These are phyloP conservation scores for Penicillium sp. DNA, from an alignment of 2,329 filamentous ascomycete genomes.

Conservation along the genomic window DNA sequence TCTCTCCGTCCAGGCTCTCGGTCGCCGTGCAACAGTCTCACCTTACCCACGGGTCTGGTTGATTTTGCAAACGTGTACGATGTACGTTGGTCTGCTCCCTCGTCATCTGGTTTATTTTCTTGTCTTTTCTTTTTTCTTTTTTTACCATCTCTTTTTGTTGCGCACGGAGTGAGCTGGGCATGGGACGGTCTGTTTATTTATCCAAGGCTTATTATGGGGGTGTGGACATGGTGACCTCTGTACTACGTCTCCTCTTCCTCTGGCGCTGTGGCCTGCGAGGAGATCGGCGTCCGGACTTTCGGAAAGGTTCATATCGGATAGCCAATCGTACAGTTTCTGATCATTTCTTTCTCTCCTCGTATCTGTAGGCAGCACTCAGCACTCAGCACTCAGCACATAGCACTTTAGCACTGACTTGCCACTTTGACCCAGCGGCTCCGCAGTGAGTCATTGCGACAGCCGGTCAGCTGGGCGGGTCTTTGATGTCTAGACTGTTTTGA, in stretches of 20 bases:
- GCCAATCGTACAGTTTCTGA: conserved; percentile 20
- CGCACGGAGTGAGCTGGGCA: conserved; percentile 38
- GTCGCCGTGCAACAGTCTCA: conserved; percentile 22
- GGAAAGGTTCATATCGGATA: conserved; percentile 18
- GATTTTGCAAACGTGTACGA: conserved; percentile 31
- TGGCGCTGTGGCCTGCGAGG: conserved; percentile 15
- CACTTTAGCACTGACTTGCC: no score
- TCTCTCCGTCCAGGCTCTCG: conserved; percentile 19
- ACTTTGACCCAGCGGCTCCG: neutral
- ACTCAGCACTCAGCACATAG: no score
- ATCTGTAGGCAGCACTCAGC: no score
- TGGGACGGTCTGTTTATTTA: conserved; percentile 29
- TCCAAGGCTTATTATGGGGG: conserved; percentile 8
- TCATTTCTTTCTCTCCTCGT: neutral
- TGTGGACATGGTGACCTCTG: conserved; percentile 10
- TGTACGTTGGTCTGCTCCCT: conserved; percentile 27
- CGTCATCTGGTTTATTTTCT: conserved; percentile 29
- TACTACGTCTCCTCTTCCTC: conserved; percentile 11
- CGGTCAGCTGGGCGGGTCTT: no score
- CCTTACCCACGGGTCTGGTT: neutral
- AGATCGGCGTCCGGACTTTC: conserved; percentile 17
- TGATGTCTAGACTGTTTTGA: no score
- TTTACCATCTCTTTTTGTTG: conserved; percentile 25
- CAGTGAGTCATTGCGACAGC: conserved; percentile 1
- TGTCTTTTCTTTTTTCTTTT: conserved; percentile 25